Evolutionary conservation across 768 basidiomycete species (phyloP).

Genomic region (Xanthoconium stramineum): DNA sequence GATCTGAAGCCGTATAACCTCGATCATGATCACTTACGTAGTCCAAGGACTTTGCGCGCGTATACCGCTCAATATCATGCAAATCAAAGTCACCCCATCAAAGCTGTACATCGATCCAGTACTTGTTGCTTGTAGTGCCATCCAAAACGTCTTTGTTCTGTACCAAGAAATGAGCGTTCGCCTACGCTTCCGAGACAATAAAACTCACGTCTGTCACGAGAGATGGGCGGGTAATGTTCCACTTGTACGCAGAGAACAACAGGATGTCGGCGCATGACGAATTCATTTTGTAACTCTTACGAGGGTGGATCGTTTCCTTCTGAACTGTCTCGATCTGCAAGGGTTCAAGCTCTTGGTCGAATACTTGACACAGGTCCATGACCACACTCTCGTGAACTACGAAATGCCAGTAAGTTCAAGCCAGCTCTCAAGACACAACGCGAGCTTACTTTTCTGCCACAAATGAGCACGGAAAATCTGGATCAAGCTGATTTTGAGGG

Average conservation of each 20-base stretch:
- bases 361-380: conserved; percentile 97
- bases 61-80: conserved; percentile 98
- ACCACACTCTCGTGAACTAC: conserved; percentile 87
- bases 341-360: conserved; percentile 98
- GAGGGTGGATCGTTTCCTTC: conserved; percentile 98
- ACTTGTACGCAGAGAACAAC: conserved; percentile 95
- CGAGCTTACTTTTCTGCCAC: conserved; percentile 94
- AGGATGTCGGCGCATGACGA: conserved; percentile 99
- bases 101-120: conserved; percentile 95
- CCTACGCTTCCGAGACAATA: not conserved
- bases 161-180: conserved; percentile 10
- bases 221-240: conserved; percentile 97
- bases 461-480: conserved; percentile 99
- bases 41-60: conserved; percentile 98
- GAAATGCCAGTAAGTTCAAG: conserved; percentile 11
- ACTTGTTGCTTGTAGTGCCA: conserved; percentile 98
- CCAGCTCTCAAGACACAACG: conserved; percentile 7
- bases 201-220: conserved; percentile 83
- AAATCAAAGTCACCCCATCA: conserved; percentile 99
- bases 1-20: not conserved
- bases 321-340: conserved; percentile 99
- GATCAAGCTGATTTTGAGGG: conserved; percentile 97
- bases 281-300: conserved; percentile 99
- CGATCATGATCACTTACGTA: conserved; percentile 53
- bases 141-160: conserved; percentile 93